phyloP scores from a whole-genome alignment of 371 early-diverging fungal genomes.

The Mortierella sp. region DNA sequence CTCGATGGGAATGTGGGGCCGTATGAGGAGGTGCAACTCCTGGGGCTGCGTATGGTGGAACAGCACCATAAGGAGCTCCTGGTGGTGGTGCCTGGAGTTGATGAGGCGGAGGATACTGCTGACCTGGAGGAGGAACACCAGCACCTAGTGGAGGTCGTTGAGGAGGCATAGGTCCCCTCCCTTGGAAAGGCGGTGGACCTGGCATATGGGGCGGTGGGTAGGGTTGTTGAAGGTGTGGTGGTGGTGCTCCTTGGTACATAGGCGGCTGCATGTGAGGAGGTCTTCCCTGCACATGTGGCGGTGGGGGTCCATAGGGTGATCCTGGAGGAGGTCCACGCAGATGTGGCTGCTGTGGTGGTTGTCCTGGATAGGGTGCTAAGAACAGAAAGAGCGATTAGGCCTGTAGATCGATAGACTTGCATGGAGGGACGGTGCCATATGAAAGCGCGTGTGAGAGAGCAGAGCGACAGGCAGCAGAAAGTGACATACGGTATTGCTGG shows the following conservation, averaged over 20 bases:
- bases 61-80: constrained; percentile 13
- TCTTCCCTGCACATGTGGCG: constrained; percentile 34
- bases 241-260: constrained; percentile 29
- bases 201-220: constrained; percentile 13
- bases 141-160: constrained; percentile 15
- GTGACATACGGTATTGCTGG: constrained; percentile 44
- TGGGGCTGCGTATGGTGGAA: constrained; percentile 9
- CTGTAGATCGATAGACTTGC: neutral
- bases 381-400: neutral
- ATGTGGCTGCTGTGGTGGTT: constrained; percentile 13
- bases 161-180: constrained; percentile 19
- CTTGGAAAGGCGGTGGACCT: constrained; percentile 12
- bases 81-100: constrained; percentile 20
- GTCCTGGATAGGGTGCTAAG: constrained; percentile 52
- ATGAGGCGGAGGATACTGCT: constrained; percentile 11
- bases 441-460: too few relatives aligned
- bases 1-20: constrained; percentile 14
- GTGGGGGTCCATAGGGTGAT: constrained; percentile 29
- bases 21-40: constrained; percentile 2
- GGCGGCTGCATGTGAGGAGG: constrained; percentile 31
- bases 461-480: neutral
- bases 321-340: constrained; percentile 26
- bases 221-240: constrained; percentile 21
- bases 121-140: constrained; percentile 11
- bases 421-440: neutral